Base-by-base conservation (phyloP, 345 rosid genomes). In the Moringa oleifera region DNA sequence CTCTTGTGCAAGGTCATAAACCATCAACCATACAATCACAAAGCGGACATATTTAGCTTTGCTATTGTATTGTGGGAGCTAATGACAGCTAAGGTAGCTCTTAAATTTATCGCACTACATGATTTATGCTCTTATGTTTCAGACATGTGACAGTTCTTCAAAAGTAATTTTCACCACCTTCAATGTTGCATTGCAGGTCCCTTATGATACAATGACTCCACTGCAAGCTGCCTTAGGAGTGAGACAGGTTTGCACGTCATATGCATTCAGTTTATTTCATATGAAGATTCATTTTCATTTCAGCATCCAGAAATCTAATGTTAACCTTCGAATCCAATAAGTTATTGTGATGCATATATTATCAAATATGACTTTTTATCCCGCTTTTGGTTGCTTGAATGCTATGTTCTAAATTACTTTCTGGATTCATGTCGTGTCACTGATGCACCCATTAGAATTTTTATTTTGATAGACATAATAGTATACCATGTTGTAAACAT, bases 221-320 rank as follows among this genome's bases (percentile, higher is more conserved):
- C 63, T 88, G 51, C 95, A 88, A 68, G 95, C 89, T 64, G 95
- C 95, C 20, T 58, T 88, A 68, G 95, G 89, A 73, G 95, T 88
- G 51, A 75, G 89, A 77, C 85, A 81, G 91, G 95, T 83, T 21
- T 53, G 69, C 23, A 41, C 1, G 12, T 41, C 47, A 41, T 41
- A 15, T 41, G 13, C 12, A 11, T 41, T 1, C 47, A 1, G 12
- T 41, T 41, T 7, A 41, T 41, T 9, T 41, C 6, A 41, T 41
- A 41, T 41, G 13, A 41, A 41, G 12, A 4, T 41, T 41, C 17
- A 41, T 7, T 11, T 5, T 41, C 13, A 4, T 61, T 18, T 47
- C n/a, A 1, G 25, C 51, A 18, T 64, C 20, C 20, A 19, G n/a
- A 51, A 49, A 60, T 65, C 20, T 36, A 17, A n/a, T 36, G 24